phyloP scores from a whole-genome alignment of 768 basidiomycete genomes.

The Vararia minispora region DNA sequence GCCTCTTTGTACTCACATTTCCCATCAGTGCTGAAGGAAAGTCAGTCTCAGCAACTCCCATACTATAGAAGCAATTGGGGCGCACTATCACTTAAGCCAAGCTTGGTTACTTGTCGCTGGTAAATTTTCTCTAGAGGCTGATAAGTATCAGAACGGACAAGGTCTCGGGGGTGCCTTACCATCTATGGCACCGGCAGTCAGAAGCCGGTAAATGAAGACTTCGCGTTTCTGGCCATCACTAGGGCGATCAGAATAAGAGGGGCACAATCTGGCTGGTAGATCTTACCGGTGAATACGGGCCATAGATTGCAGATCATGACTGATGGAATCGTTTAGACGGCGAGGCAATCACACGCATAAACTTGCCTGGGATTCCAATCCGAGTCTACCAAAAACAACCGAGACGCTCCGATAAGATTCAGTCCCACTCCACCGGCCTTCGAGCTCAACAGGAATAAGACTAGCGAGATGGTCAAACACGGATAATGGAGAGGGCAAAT shows the following conservation, averaged over 20 bases:
- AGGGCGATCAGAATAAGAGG: conserved; percentile 5
- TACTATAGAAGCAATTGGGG: conserved; percentile 17
- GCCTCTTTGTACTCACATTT: conserved; percentile 39
- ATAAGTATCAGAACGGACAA: too few species aligned
- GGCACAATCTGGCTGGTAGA: neutral
- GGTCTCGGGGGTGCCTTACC: too few species aligned
- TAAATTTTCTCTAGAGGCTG: conserved; percentile 66
- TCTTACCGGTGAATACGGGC: conserved; percentile 84
- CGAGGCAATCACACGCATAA: neutral
- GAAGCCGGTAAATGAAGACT: conserved; percentile 81
- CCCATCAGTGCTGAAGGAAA: conserved; percentile 53
- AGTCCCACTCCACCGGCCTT: conserved; percentile 95
- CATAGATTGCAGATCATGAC: conserved; percentile 94
- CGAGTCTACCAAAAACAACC: conserved; percentile 77
- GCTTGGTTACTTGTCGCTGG: conserved; percentile 90
- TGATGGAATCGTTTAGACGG: conserved; percentile 18
- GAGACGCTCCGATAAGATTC: conserved; percentile 85
- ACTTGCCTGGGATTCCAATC: conserved; percentile 88
- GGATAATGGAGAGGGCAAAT: neutral
- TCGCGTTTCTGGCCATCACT: conserved; percentile 92
- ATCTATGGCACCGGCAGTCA: conserved; percentile 86
- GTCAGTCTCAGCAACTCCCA: conserved; percentile 3
- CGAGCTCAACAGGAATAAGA: conserved; percentile 85
- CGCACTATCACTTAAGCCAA: conserved; percentile 80
- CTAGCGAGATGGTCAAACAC: conserved; percentile 25